phyloP scores from a whole-genome alignment of 2,329 filamentous ascomycete species.

The Neonectria faginata region DNA sequence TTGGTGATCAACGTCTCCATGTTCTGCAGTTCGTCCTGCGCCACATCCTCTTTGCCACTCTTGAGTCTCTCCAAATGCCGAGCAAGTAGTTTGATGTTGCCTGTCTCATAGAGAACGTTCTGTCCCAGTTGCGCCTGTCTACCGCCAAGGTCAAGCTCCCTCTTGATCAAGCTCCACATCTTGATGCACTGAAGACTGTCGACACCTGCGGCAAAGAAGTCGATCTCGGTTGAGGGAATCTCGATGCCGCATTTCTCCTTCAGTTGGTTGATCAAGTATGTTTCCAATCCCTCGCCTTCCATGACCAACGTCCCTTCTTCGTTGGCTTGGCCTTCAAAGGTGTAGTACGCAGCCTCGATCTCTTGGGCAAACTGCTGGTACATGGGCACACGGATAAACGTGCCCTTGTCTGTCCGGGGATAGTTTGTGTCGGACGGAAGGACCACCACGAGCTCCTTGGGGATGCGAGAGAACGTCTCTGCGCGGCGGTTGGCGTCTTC shows the following conservation, averaged over 20 bases:
- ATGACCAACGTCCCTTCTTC: conserved; percentile 18
- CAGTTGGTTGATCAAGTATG: conserved; percentile 40
- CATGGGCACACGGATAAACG: conserved; percentile 62
- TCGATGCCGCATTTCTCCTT: conserved; percentile 48
- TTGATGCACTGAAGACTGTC: conserved; percentile 70
- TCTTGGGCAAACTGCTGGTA: conserved; percentile 58
- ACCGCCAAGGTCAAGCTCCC: conserved; percentile 61
- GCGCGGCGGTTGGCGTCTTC: conserved; percentile 61
- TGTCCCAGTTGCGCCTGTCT: conserved; percentile 57
- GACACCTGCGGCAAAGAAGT: conserved; percentile 69
- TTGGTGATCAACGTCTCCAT: conserved; percentile 53
- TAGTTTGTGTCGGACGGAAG: conserved; percentile 57
- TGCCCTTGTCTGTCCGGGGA: conserved; percentile 65
- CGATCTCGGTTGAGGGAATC: conserved; percentile 42
- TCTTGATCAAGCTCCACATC: conserved; percentile 64
- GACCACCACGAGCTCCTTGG: conserved; percentile 63
- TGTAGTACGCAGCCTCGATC: conserved; percentile 57
- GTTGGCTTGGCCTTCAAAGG: conserved; percentile 30
- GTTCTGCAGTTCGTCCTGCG: conserved; percentile 44
- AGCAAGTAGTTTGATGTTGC: conserved; percentile 32
- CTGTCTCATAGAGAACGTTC: conserved; percentile 70
- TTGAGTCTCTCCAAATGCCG: conserved; percentile 41
- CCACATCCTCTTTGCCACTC: conserved; percentile 27
- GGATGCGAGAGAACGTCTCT: conserved; percentile 65
- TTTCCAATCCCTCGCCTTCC: conserved; percentile 43